phyloP scores from a whole-genome alignment of 257 asterid genomes.

The Ehretia macrophylla region DNA sequence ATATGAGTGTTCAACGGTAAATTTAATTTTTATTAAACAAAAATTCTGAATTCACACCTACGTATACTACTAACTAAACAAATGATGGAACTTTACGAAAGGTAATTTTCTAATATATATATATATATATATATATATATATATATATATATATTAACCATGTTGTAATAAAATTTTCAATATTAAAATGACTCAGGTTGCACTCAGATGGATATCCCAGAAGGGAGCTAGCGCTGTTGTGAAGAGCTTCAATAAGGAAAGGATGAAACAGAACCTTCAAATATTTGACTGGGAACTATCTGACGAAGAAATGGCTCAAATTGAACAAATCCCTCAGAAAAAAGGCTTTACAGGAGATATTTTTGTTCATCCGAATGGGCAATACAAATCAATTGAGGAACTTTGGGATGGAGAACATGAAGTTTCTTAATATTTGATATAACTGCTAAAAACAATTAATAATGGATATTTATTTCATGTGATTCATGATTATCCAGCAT shows the following conservation, averaged over 20 bases:
- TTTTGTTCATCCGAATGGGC: conserved; percentile 35
- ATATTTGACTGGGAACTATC: conserved; percentile 26
- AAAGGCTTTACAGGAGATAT: conserved; percentile 17
- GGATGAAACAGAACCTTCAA: conserved; percentile 30
- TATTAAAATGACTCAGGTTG: conserved; percentile 14
- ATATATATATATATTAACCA: no score
- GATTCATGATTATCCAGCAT: no score
- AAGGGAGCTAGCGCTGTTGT: conserved; percentile 21
- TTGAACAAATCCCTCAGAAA: conserved; percentile 33
- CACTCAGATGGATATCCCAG: conserved; percentile 30
- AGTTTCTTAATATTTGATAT: background rate
- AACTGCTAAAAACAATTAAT: no score
- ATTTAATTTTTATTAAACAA: no score
- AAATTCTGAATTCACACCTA: no score
- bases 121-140: no score
- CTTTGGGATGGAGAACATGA: conserved; percentile 50
- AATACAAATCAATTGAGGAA: conserved; percentile 31
- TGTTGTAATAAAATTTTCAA: background rate
- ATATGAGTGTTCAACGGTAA: no score
- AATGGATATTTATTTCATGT: no score
- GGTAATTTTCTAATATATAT: no score
- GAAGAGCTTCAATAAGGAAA: conserved; percentile 35
- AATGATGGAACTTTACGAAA: no score
- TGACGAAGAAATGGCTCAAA: conserved; percentile 31
- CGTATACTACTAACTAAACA: no score